A percentile compares a stretch with the other conserved stretches of the same genome.
phyloP scores from a whole-genome alignment of 345 rosid species.

The Aethionema arabicum region DNA sequence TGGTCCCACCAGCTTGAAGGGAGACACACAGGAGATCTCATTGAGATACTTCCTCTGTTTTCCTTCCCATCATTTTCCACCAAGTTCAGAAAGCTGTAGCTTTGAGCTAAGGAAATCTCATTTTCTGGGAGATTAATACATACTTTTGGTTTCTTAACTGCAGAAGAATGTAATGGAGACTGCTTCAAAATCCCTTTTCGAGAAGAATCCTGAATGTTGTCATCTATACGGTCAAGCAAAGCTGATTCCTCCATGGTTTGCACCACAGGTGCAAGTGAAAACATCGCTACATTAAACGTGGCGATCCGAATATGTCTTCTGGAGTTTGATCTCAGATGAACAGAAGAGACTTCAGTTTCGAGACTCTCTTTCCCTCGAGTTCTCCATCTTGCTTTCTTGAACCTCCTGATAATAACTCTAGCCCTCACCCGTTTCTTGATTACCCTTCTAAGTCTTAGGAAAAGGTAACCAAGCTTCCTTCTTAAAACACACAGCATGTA shows the following conservation, averaged over 20 bases:
- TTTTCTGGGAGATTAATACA: slow-evolving; percentile 89
- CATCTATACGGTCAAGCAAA: slow-evolving; percentile 32
- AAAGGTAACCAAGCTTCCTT: slow-evolving; percentile 53
- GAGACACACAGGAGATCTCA: slow-evolving; percentile 84
- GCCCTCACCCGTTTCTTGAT: slow-evolving; percentile 57
- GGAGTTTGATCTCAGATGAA: slow-evolving; percentile 31
- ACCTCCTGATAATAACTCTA: slow-evolving; percentile 59
- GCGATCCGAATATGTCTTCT: slow-evolving; percentile 69
- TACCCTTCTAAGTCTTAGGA: slow-evolving; percentile 58
- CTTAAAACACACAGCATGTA: slow-evolving; percentile 49
- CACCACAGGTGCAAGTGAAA: slow-evolving; percentile 83
- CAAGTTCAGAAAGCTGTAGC: slow-evolving; percentile 44
- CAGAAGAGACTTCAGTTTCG: slow-evolving; percentile 28
- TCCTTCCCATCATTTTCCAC: slow-evolving; percentile 48
- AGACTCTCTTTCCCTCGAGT: slow-evolving; percentile 38
- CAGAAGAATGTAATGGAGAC: slow-evolving; percentile 60
- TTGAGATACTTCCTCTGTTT: slow-evolving; percentile 52
- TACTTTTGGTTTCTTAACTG: slow-evolving; percentile 57
- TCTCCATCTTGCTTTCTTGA: slow-evolving; percentile 47
- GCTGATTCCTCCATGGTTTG: slow-evolving; percentile 45
- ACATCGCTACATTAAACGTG: slow-evolving; percentile 94
- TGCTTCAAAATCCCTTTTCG: slow-evolving; percentile 87
- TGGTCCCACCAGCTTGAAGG: slow-evolving; percentile 58
- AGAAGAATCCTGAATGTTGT: slow-evolving; percentile 33
- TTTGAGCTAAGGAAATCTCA: slow-evolving; percentile 80